These are phyloP conservation scores for Fusarium sp. DNA, from an alignment of 2,329 filamentous ascomycete genomes.

Conservation along the genomic window DNA sequence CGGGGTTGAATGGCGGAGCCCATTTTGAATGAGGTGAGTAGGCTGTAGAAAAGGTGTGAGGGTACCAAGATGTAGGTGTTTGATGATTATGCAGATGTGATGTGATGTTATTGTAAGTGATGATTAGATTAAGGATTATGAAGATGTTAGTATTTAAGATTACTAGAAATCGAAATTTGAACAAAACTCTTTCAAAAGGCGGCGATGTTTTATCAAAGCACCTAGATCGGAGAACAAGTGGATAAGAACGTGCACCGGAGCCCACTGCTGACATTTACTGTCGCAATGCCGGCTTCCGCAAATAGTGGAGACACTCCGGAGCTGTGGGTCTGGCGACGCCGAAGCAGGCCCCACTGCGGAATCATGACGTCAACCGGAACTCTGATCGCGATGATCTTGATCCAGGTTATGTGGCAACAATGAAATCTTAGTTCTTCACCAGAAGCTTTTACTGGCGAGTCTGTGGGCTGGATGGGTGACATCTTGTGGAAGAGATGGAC, in stretches of 20 bases:
- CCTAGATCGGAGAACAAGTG: slow-evolving; percentile 11
- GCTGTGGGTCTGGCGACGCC: neutral
- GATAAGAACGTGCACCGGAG: neutral
- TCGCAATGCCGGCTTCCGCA: neutral
- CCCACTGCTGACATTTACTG: neutral
- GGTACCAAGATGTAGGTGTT: neutral
- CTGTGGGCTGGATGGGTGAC: neutral
- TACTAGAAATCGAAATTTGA: neutral
- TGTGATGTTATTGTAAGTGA: neutral
- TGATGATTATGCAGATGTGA: no score
- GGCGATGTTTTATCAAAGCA: slow-evolving; percentile 7
- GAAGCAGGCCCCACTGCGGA: neutral
- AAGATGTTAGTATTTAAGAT: neutral
- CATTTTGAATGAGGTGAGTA: neutral
- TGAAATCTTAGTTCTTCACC: neutral
- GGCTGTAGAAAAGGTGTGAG: neutral
- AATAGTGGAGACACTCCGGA: neutral
- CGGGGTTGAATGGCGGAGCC: slow-evolving; percentile 1
- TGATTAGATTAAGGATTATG: neutral
- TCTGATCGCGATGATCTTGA: neutral
- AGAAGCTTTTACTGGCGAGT: neutral
- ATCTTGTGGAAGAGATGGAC: neutral
- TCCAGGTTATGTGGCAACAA: neutral
- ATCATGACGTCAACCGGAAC: neutral
- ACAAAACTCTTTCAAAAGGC: neutral